phyloP scores from a whole-genome alignment of 129 eudicot species.

The Centrapalus pauciflorus region DNA sequence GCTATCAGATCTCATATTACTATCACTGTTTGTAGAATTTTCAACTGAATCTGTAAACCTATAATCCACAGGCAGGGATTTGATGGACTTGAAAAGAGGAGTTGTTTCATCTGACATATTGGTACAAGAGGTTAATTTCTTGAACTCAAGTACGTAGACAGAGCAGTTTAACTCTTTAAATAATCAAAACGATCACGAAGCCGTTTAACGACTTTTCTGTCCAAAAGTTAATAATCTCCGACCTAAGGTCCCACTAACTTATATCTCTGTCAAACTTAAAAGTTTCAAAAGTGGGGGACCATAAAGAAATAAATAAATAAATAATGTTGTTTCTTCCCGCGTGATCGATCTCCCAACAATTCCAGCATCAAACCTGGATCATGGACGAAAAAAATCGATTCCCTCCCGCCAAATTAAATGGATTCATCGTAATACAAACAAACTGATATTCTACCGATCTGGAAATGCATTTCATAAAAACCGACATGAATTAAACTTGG shows the following conservation, averaged over 20 bases:
- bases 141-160: neutral
- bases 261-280: constrained; percentile 41
- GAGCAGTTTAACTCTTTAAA: constrained; percentile 9
- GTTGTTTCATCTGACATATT: constrained; percentile 35
- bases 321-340: constrained; percentile 15
- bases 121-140: constrained; percentile 7
- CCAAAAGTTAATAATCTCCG: constrained; percentile 25
- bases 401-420: constrained; percentile 2
- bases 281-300: constrained; percentile 75
- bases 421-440: neutral
- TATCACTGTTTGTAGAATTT: constrained; percentile 1
- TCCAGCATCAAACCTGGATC: constrained; percentile 29
- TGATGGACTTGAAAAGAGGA: constrained; percentile 41
- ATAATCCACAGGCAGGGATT: constrained; percentile 51
- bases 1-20: constrained; percentile 20
- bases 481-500: neutral
- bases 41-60: constrained; percentile 36
- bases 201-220: constrained; percentile 13
- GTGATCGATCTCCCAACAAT: constrained; percentile 17
- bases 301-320: constrained; percentile 3
- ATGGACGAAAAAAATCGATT: constrained; percentile 4
- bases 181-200: constrained; percentile 22
- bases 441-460: neutral
- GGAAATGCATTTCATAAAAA: neutral
- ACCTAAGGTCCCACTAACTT: constrained; percentile 42